Conservation (phyloP, 208 protist species). For the Wallacemonas sp. region DNA sequence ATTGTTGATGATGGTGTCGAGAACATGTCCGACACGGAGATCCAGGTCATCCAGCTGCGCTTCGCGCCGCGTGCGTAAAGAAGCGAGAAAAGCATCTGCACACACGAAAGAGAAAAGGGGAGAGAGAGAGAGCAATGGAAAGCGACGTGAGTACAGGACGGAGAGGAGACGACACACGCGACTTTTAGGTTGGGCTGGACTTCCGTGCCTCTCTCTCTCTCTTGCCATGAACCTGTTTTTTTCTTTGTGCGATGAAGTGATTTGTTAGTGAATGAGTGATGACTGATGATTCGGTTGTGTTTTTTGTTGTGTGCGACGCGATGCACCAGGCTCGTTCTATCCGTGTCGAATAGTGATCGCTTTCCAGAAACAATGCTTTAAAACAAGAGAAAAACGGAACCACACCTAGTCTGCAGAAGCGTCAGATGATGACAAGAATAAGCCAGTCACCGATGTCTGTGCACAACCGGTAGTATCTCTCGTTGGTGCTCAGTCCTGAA, state of each 20-base stretch:
- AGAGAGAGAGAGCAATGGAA: neutral
- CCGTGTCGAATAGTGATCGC: too few relatives aligned
- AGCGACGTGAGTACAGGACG: neutral
- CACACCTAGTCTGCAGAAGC: too few relatives aligned
- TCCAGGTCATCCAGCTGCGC: slow-evolving; percentile 69
- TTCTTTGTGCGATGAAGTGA: too few relatives aligned
- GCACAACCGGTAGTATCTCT: too few relatives aligned
- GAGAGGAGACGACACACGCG: neutral
- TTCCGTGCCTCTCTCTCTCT: neutral
- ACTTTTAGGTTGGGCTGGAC: neutral
- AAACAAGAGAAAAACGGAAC: too few relatives aligned
- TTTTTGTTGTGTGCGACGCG: neutral
- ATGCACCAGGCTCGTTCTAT: too few relatives aligned
- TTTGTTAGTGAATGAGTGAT: too few relatives aligned
- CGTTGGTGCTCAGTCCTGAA: too few relatives aligned
- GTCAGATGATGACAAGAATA: too few relatives aligned
- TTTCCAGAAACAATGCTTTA: too few relatives aligned
- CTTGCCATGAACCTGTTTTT: neutral
- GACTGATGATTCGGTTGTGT: neutral
- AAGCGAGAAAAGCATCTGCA: neutral
- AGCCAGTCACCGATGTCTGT: too few relatives aligned
- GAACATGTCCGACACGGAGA: slow-evolving; percentile 79
- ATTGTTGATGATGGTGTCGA: slow-evolving; percentile 38
- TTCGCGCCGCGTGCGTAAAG: slow-evolving; percentile 24
- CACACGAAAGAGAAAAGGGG: slow-evolving; percentile 4